Evolutionary conservation across 495 filamentous ascomycete species (phyloP), one percentile per base, ranked within the genome.

Genomic region (Daldinia loculata): DNA sequence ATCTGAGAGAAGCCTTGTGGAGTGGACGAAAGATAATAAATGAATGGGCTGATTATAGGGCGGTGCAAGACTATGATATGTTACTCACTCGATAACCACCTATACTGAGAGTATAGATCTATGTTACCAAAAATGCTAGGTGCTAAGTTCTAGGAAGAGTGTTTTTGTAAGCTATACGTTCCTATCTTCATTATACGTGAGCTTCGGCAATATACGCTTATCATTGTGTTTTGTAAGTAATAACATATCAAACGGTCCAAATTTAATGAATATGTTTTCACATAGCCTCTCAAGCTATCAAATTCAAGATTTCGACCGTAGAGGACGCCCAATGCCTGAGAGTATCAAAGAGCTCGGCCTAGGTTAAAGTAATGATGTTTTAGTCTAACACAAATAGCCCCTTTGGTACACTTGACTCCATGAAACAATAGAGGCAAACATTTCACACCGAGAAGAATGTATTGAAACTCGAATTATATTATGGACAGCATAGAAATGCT

Each of bases 401-500:
- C 9, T 34, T n/a, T n/a, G n/a, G n/a, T n/a, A 11, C 9, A 45
- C 19, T 48, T 22, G 1, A 24, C 43, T 24, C 43, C 12, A 24
- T 4, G 43, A 24, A 22, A 12, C 8, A 17, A 24, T 9, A 12
- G 17, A 45, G 3, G 9, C 7, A 1, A 48, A 48, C 19, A 24
- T 22, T 11, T 24, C 2, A 22, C 9, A 0, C 0, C 3, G 11
- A 48, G 19, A 48, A 0, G 0, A 30, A 14, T 26, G 0, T 24
- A 38, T 27, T 39, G 19, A 51, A 56, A 50, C 26, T 41, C 32
- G 17, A 7, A 56, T 70, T 27, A 38, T 15, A 70, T 61, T 69
- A 45, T 55, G 34, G 48, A 15, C 36, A 51, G 51, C 53, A 34
- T 69, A 52, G 38, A 59, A 22, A 38, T 63, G 61, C 45, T 55